These are phyloP conservation scores for Lolium multiflorum DNA, from an alignment of 176 grass and related monocot genomes.

Conservation along the genomic window DNA sequence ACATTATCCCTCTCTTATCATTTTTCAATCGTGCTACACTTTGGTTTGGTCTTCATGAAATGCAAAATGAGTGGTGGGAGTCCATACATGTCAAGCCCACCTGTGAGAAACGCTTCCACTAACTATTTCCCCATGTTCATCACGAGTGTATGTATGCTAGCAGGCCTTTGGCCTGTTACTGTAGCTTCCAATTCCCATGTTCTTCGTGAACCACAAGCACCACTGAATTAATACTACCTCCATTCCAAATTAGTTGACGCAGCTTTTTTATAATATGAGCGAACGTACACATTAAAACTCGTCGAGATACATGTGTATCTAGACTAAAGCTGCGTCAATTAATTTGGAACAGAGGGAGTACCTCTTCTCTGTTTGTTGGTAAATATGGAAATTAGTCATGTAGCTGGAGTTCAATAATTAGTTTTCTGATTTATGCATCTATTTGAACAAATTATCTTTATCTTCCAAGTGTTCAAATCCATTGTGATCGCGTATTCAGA, in stretches of 20 bases:
- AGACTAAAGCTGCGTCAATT: too few species aligned
- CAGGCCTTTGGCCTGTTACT: not conserved
- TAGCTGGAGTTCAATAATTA: not conserved
- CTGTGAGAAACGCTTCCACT: not conserved
- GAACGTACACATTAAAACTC: too few species aligned
- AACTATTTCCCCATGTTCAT: slow-evolving; percentile 32
- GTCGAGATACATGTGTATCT: too few species aligned
- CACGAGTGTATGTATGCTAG: not conserved
- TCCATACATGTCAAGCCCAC: slow-evolving; percentile 21
- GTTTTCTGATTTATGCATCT: not conserved
- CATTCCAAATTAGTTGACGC: too few species aligned
- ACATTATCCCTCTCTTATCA: not conserved
- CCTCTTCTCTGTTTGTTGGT: not conserved
- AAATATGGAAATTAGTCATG: not conserved
- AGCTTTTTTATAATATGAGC: too few species aligned
- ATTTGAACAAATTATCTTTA: not conserved
- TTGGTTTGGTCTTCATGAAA: not conserved
- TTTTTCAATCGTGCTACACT: not conserved
- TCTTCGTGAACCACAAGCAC: not conserved
- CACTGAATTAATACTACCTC: not conserved
- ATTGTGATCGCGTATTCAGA: not conserved
- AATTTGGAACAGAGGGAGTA: too few species aligned
- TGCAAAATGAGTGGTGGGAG: slow-evolving; percentile 26
- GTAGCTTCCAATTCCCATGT: not conserved
- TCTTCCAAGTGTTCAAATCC: not conserved